phyloP scores from a whole-genome alignment of 176 grass and related monocot genomes.

The Ensete glaucum region DNA sequence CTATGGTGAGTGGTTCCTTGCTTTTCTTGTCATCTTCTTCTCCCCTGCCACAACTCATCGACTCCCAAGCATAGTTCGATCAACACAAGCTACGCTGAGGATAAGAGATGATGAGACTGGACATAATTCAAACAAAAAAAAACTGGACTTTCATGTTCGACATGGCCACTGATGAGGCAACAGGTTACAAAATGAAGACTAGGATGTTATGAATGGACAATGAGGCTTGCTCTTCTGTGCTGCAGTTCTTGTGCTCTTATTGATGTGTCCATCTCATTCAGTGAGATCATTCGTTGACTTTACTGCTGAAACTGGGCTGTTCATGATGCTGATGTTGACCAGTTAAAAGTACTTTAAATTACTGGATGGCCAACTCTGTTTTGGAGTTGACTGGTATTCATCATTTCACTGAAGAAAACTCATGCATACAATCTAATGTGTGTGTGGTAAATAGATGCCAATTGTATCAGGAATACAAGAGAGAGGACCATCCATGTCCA shows the following conservation, averaged over 20 bases:
- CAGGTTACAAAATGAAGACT: background rate
- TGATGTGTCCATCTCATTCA: background rate
- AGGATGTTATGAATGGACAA: background rate
- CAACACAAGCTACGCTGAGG: too few species aligned
- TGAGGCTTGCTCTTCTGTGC: background rate
- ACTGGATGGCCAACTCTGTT: background rate
- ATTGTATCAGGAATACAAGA: background rate
- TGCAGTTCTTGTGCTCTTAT: background rate
- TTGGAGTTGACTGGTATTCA: background rate
- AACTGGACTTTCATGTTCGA: background rate
- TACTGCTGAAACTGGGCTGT: too few species aligned
- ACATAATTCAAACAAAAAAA: too few species aligned
- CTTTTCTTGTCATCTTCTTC: background rate
- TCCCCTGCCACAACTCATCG: background rate
- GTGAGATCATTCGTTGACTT: background rate
- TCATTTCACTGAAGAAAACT: too few species aligned
- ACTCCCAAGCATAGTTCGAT: background rate
- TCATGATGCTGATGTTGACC: background rate
- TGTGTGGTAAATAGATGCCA: background rate
- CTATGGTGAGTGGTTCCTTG: background rate
- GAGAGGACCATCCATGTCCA: too few species aligned
- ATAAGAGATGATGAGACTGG: too few species aligned
- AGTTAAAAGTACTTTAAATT: background rate
- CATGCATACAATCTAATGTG: too few species aligned
- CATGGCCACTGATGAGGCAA: background rate